Percentiles rank a stretch among this genome's conserved stretches.
Evolutionary conservation across 148 eudicot genomes (phyloP).

Genomic region (Chenopodium berlandieri): DNA sequence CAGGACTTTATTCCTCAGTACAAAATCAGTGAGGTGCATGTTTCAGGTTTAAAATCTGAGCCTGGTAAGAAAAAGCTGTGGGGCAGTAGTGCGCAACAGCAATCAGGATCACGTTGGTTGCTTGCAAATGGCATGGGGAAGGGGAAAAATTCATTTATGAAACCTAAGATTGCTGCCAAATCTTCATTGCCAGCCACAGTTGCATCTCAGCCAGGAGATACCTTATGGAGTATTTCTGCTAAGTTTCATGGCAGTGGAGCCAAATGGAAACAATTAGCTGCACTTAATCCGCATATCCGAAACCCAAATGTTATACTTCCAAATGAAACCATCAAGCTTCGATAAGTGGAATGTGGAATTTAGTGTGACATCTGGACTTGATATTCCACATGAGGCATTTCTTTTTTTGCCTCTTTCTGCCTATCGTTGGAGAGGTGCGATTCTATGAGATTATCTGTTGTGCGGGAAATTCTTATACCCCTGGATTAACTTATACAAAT

Average conservation of each 20-base stretch:
- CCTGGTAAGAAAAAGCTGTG: slow-evolving; percentile 78
- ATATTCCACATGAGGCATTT: no score
- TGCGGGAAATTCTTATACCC: slow-evolving; percentile 5
- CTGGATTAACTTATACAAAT: neutral
- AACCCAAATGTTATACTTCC: slow-evolving; percentile 61
- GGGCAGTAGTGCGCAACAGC: slow-evolving; percentile 73
- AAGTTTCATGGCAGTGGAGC: slow-evolving; percentile 59
- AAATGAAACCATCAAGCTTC: slow-evolving; percentile 52
- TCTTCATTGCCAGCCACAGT: slow-evolving; percentile 39
- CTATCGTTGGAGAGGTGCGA: neutral
- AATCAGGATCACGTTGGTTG: slow-evolving; percentile 98
- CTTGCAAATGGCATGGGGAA: slow-evolving; percentile 97
- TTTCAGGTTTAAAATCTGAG: slow-evolving; percentile 73
- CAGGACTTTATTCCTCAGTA: slow-evolving; percentile 63
- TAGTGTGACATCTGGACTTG: neutral
- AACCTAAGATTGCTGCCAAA: slow-evolving; percentile 47
- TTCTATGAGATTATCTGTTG: neutral
- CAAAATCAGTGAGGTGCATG: slow-evolving; percentile 79
- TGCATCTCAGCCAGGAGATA: slow-evolving; percentile 61
- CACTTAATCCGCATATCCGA: slow-evolving; percentile 59
- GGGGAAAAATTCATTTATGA: slow-evolving; percentile 53
- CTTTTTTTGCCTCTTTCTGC: neutral
- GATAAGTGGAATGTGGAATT: slow-evolving; percentile 26
- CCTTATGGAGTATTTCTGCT: slow-evolving; percentile 82
- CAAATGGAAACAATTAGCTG: slow-evolving; percentile 64